Percentiles rank a stretch among this genome's conserved stretches.
These are phyloP conservation scores for Trichoderma endophyticum DNA, from an alignment of 2,329 filamentous ascomycete species.

Conservation along the genomic window DNA sequence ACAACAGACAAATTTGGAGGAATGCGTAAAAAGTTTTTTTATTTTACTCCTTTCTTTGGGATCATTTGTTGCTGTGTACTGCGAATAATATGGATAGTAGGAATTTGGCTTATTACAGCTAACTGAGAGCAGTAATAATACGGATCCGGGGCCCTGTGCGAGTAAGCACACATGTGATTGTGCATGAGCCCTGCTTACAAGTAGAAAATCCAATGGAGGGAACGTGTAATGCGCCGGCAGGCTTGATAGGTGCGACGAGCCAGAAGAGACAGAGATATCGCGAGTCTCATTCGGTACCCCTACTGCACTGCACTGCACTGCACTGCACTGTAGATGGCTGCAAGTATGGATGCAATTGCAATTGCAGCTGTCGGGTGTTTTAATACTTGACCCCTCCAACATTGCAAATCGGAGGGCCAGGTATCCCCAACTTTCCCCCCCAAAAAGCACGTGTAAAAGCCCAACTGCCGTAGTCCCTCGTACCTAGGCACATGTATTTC, in stretches of 20 bases:
- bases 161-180: neutral
- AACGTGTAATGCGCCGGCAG: neutral
- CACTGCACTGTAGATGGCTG: neutral
- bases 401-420: neutral
- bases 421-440: neutral
- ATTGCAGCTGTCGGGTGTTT: neutral
- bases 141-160: neutral
- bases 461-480: neutral
- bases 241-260: neutral
- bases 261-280: neutral
- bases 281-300: neutral
- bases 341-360: neutral
- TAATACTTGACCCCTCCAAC: neutral
- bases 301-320: neutral
- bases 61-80: neutral
- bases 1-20: neutral
- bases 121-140: neutral
- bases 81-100: neutral
- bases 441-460: slow-evolving; percentile 2
- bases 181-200: neutral
- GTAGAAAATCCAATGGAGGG: neutral
- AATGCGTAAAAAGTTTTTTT: neutral
- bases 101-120: neutral
- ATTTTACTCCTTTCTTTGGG: neutral
- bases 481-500: neutral